Base-by-base conservation (phyloP, 1,284 basidiomycete species). In the Rhizoctonia solani region DNA sequence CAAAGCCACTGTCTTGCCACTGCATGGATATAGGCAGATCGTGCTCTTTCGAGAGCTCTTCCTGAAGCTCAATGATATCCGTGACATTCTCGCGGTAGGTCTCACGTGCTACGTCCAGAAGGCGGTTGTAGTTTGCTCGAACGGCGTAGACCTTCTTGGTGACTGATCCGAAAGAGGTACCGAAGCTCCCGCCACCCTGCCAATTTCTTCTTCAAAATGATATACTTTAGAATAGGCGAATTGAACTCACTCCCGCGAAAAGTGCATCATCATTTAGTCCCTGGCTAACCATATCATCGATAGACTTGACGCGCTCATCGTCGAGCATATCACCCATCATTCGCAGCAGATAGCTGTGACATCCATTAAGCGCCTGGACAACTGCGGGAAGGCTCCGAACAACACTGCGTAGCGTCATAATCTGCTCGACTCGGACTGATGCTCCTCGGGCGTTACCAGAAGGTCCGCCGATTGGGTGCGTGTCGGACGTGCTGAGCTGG, bases 51-150 rank as follows among this genome's bases (percentile, higher is more conserved):
- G 83, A 80, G 4, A 92, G 77, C 0, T 77, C 78, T 9, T 80
- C 79, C 69, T 83, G 85, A 39, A 94, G 79, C 55, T 86, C 81
- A 69, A 87, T 85, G 54, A 95, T 93, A 73, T 97, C 94, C 1
- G 85, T 83, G 16, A 94, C 82, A 71, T 95, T 95, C 75, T 97
- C 95, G 72, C 89, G 91, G 79, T 90, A 93, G 0, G 95, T 95
- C 74, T 93, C 90, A 6, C 95, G 85, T 0, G 95, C 95, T 2
- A 98, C 91, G 71, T 98, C 95, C 11, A 98, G 85, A 9, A 96
- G 81, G 21, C 86, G 85, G 71, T 93, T 91, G 72, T 82, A 84
- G 69, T 90, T 89, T 1, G 90, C 88, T 76, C 87, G 90, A 52
- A 95, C 88, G 0, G 93, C 93, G 76, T 93, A 96, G 11, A 95